Conservation (phyloP, 2,329 filamentous ascomycete genomes). For the Aspergillus sp. region DNA sequence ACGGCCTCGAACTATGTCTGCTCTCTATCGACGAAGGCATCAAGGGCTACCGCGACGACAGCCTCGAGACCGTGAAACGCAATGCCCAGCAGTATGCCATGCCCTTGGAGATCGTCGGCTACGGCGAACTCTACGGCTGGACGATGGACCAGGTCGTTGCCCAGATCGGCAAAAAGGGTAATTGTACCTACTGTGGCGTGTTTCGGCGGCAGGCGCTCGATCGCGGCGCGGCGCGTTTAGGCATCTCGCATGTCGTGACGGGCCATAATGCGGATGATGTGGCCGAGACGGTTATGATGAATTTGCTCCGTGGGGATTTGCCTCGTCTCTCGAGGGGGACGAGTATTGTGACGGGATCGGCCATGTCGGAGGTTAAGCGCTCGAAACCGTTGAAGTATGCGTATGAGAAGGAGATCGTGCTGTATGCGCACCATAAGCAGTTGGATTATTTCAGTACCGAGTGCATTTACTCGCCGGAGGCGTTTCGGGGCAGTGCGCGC, state of each 20-base stretch:
- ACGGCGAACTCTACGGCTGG: constrained; percentile 94
- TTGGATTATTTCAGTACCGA: constrained; percentile 98
- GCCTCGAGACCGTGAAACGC: constrained; percentile 90
- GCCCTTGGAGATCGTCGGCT: constrained; percentile 87
- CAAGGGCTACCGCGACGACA: constrained; percentile 94
- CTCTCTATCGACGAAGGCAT: constrained; percentile 97
- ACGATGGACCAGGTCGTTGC: constrained; percentile 99
- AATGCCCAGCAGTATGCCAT: constrained; percentile 91
- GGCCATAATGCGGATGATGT: constrained; percentile 98
- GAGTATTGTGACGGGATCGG: constrained; percentile 78
- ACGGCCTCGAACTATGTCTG: constrained; percentile 80
- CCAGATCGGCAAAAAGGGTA: constrained; percentile 94
- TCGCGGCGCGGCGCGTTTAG: constrained; percentile 81
- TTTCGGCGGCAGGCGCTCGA: constrained; percentile 93
- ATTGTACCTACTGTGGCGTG: constrained; percentile 98
- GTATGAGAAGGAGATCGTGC: constrained; percentile 97
- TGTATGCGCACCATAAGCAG: constrained; percentile 96
- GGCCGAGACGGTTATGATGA: constrained; percentile 97
- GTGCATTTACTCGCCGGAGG: constrained; percentile 97
- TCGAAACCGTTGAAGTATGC: constrained; percentile 98
- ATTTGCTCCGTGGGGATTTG: constrained; percentile 84
- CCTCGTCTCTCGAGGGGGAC: constrained; percentile 85
- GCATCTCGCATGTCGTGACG: constrained; percentile 90
- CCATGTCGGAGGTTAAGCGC: constrained; percentile 83
- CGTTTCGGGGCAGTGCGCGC: constrained; percentile 88